phyloP scores from a whole-genome alignment of 257 asterid genomes.

The Nicotiana undulata region DNA sequence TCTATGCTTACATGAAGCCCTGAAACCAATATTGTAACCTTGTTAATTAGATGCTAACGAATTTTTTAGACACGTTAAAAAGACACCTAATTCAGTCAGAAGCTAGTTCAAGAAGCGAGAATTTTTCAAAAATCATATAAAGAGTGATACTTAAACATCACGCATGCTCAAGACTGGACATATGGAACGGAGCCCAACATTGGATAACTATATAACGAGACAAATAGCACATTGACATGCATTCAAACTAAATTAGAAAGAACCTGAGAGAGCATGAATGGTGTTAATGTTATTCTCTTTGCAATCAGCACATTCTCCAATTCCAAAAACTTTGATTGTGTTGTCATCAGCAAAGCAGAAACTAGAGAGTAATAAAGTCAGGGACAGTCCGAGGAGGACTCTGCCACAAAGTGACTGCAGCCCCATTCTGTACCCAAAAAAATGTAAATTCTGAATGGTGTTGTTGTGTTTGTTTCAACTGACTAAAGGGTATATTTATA shows the following conservation, averaged over 20 bases:
- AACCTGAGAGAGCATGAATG: conserved; percentile 40
- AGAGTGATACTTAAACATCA: not conserved
- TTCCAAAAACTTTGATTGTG: conserved; percentile 30
- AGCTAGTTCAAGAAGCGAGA: not conserved
- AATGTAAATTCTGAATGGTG: conserved; percentile 14
- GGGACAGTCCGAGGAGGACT: conserved; percentile 20
- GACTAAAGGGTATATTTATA: not conserved
- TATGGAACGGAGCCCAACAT: not conserved
- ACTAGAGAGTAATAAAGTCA: conserved; percentile 9
- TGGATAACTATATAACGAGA: not conserved
- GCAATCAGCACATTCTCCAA: conserved; percentile 51
- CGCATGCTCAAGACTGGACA: not conserved
- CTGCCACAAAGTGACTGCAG: conserved; percentile 14
- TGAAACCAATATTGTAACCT: conserved; percentile 10
- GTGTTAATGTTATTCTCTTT: conserved; percentile 27
- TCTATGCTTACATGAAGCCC: conserved; percentile 77
- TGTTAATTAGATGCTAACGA: not conserved
- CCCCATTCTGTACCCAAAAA: conserved; percentile 18
- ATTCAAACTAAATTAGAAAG: not conserved
- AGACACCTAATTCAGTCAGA: not conserved
- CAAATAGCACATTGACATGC: not conserved
- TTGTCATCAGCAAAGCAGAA: conserved; percentile 25
- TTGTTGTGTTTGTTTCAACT: not conserved
- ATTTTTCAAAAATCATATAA: not conserved
- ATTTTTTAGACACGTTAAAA: not conserved